These are phyloP conservation scores for Acacia melanoxylon DNA, from an alignment of 306 rosid genomes.

Conservation along the genomic window DNA sequence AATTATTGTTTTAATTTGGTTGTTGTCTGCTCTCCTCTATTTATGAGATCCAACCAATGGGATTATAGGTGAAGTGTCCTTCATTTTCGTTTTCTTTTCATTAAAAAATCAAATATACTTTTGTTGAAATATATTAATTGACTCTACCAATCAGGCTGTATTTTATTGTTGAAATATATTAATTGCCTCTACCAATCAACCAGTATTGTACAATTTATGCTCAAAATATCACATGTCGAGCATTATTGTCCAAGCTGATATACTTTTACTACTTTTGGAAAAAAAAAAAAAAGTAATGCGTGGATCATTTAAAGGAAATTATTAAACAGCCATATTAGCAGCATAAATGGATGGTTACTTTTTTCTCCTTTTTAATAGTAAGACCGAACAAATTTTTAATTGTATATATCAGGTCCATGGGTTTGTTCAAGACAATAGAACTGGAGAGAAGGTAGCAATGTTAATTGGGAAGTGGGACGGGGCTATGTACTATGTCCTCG, in stretches of 20 bases:
- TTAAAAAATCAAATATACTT: background rate
- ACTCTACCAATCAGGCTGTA: constrained; percentile 1
- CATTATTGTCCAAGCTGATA: constrained; percentile 1
- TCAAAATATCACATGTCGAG: background rate
- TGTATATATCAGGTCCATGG: constrained; percentile 82
- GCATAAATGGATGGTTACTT: constrained; percentile 10
- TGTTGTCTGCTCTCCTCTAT: background rate
- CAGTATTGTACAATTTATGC: background rate
- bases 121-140: background rate
- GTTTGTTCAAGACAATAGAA: constrained; percentile 95
- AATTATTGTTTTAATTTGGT: background rate
- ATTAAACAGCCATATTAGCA: constrained; percentile 3
- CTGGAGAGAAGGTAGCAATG: constrained; percentile 99
- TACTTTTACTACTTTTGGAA: constrained; percentile 2
- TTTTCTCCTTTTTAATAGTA: background rate
- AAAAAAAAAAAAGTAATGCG: background rate
- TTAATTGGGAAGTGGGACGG: constrained; percentile 97
- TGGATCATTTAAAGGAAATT: background rate
- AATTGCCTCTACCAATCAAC: constrained; percentile 4
- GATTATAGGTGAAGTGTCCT: background rate
- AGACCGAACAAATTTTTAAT: constrained; percentile 13
- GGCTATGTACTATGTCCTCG: constrained; percentile 97
- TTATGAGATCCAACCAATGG: background rate
- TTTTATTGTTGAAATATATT: background rate
- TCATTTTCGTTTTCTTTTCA: background rate